A percentile compares a stretch with the other conserved stretches of the same genome.
These are phyloP conservation scores for Tetrapisispora fleetii DNA, from an alignment of 805 yeast genomes.

Conservation along the genomic window DNA sequence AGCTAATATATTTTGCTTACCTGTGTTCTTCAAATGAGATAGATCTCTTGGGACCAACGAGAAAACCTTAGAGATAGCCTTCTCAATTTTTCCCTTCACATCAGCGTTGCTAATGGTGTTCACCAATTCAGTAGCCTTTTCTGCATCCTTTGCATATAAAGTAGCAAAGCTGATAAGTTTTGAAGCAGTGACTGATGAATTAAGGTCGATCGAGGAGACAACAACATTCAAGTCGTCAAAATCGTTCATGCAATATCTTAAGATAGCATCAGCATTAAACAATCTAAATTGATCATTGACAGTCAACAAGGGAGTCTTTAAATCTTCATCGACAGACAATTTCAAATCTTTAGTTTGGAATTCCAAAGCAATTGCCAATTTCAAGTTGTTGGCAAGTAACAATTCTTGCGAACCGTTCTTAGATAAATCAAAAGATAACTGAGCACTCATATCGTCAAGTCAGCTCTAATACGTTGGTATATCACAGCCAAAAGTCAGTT, in stretches of 20 bases:
- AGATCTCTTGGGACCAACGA: slow-evolving; percentile 27
- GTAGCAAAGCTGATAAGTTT: slow-evolving; percentile 54
- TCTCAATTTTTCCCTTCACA: slow-evolving; percentile 16
- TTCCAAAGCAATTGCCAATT: slow-evolving; percentile 25
- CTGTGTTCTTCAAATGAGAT: slow-evolving; percentile 33
- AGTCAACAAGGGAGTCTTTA: slow-evolving; percentile 21
- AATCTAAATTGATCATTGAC: slow-evolving; percentile 33
- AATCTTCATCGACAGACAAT: slow-evolving; percentile 12
- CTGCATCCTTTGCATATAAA: slow-evolving; percentile 36
- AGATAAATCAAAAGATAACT: slow-evolving; percentile 22
- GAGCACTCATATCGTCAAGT: slow-evolving; percentile 11
- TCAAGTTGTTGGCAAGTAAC: slow-evolving; percentile 24
- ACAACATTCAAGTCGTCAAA: slow-evolving; percentile 32
- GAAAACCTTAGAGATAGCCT: slow-evolving; percentile 39
- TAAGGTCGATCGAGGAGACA: slow-evolving; percentile 16
- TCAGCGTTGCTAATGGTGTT: neutral
- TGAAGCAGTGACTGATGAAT: slow-evolving; percentile 34
- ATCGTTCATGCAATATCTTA: slow-evolving; percentile 49
- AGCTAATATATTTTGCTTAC: slow-evolving; percentile 23
- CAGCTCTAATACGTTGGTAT: neutral
- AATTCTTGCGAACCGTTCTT: slow-evolving; percentile 16
- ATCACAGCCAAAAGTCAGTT: neutral
- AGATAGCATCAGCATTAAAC: slow-evolving; percentile 59
- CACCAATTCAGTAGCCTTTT: slow-evolving; percentile 5
- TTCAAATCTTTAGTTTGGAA: slow-evolving; percentile 19